A percentile compares a stretch with the other conserved stretches of the same genome.
Conservation (phyloP, 2,329 filamentous ascomycete species). For the Cladosporium cucumerinum region DNA sequence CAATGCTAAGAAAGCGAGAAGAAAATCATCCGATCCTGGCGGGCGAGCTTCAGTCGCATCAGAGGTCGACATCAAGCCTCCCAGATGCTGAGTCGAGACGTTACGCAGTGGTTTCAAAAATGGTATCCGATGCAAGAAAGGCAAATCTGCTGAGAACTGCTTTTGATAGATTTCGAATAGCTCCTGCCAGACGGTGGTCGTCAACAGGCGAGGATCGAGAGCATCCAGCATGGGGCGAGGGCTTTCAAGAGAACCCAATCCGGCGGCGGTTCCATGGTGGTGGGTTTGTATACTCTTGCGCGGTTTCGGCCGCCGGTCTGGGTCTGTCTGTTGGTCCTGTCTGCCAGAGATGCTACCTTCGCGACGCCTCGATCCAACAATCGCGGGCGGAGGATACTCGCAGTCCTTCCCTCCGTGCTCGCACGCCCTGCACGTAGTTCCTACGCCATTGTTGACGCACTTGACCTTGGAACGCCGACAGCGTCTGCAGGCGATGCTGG, state of each 20-base stretch:
- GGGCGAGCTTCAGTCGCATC: slow-evolving; percentile 39
- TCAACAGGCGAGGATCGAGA: slow-evolving; percentile 60
- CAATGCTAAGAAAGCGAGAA: slow-evolving; percentile 65
- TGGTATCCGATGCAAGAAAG: slow-evolving; percentile 66
- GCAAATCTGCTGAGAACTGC: slow-evolving; percentile 69
- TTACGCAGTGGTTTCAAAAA: slow-evolving; percentile 51
- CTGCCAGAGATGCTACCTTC: slow-evolving; percentile 25
- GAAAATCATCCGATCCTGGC: slow-evolving; percentile 54
- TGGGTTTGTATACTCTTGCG: slow-evolving; percentile 38
- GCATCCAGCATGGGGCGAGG: slow-evolving; percentile 51
- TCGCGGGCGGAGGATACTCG: slow-evolving; percentile 59
- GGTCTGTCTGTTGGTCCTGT: slow-evolving; percentile 21
- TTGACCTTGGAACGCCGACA: slow-evolving; percentile 83
- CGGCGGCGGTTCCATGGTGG: slow-evolving; percentile 33
- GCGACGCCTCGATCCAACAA: slow-evolving; percentile 34
- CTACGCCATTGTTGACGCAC: slow-evolving; percentile 74
- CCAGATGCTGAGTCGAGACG: slow-evolving; percentile 26
- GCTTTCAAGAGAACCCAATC: slow-evolving; percentile 42
- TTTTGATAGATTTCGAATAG: slow-evolving; percentile 67
- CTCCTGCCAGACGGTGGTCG: slow-evolving; percentile 63
- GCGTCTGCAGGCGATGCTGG: slow-evolving; percentile 72
- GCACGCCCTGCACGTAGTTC: slow-evolving; percentile 71
- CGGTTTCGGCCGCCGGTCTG: slow-evolving; percentile 32
- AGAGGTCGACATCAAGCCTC: slow-evolving; percentile 20
- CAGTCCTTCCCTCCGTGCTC: slow-evolving; percentile 69